A percentile compares a stretch with the other conserved stretches of the same genome.
Evolutionary conservation across 1,139 yeast genomes (phyloP).

Genomic region (Debaryomyces robertsiae): DNA sequence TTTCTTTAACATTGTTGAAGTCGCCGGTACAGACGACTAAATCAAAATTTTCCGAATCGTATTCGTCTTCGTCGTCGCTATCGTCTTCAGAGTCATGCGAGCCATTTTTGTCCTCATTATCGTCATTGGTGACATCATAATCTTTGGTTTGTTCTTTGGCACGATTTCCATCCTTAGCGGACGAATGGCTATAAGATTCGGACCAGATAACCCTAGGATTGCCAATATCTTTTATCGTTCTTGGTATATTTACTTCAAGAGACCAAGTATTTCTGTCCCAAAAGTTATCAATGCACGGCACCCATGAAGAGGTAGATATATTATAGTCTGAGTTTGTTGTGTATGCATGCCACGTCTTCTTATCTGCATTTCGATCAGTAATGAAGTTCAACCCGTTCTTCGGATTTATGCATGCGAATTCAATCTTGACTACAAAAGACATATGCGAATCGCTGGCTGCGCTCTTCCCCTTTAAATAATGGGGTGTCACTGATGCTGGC

Average conservation of each 20-base stretch:
- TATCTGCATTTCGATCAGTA: slow-evolving; percentile 46
- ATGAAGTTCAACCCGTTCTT: slow-evolving; percentile 77
- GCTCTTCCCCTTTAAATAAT: slow-evolving; percentile 37
- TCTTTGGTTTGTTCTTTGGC: slow-evolving; percentile 14
- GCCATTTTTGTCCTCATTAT: slow-evolving; percentile 17
- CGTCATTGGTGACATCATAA: slow-evolving; percentile 9
- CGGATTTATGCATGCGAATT: slow-evolving; percentile 66
- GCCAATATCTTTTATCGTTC: slow-evolving; percentile 75
- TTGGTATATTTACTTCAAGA: slow-evolving; percentile 77
- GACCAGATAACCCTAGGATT: slow-evolving; percentile 46
- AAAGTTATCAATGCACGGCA: slow-evolving; percentile 89
- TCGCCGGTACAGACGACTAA: slow-evolving; percentile 81
- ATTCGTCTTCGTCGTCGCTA: slow-evolving; percentile 45
- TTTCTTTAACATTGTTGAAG: slow-evolving; percentile 50
- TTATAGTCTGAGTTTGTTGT: slow-evolving; percentile 80
- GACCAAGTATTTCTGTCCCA: slow-evolving; percentile 96
- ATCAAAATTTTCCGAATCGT: slow-evolving; percentile 54
- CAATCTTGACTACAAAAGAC: slow-evolving; percentile 73
- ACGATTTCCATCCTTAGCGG: slow-evolving; percentile 13
- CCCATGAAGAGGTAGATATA: slow-evolving; percentile 90
- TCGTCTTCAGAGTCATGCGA: slow-evolving; percentile 18
- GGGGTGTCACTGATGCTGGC: slow-evolving; percentile 38
- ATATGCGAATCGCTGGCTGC: slow-evolving; percentile 53
- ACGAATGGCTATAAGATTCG: slow-evolving; percentile 15
- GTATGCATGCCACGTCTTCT: slow-evolving; percentile 74